These are phyloP conservation scores for Hyphopichia khmerensis DNA, from an alignment of 1,139 yeast species.

Conservation along the genomic window DNA sequence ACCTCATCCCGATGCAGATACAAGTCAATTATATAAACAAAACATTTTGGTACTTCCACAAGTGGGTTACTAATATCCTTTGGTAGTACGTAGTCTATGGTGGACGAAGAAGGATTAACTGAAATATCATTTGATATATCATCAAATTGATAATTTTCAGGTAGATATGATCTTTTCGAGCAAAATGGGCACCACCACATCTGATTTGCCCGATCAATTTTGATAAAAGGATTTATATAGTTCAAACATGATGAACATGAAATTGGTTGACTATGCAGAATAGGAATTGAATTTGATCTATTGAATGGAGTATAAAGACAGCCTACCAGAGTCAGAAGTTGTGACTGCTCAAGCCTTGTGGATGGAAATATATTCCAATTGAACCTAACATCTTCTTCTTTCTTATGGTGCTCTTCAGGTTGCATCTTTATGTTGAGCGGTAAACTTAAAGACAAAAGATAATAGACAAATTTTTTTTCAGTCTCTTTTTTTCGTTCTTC, in stretches of 20 bases:
- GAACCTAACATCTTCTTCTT: slow-evolving; percentile 33
- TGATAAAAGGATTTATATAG: slow-evolving; percentile 28
- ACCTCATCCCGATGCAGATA: slow-evolving; percentile 29
- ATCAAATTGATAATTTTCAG: slow-evolving; percentile 17
- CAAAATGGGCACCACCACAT: slow-evolving; percentile 47
- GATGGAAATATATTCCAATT: slow-evolving; percentile 57
- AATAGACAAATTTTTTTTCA: too few species aligned
- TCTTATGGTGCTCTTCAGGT: background rate
- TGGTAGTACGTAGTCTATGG: slow-evolving; percentile 30
- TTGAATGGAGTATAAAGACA: slow-evolving; percentile 35
- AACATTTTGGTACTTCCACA: slow-evolving; percentile 11
- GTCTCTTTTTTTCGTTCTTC: background rate
- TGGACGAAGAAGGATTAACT: slow-evolving; percentile 22
- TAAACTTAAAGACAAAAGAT: too few species aligned
- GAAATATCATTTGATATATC: slow-evolving; percentile 24
- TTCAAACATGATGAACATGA: slow-evolving; percentile 28
- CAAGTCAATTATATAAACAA: slow-evolving; percentile 27
- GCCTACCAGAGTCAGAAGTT: slow-evolving; percentile 36
- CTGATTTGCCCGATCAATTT: slow-evolving; percentile 27
- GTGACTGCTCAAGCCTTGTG: slow-evolving; percentile 36
- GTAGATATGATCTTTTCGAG: slow-evolving; percentile 21
- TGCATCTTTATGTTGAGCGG: background rate
- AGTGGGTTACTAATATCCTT: slow-evolving; percentile 15
- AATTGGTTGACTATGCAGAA: slow-evolving; percentile 12
- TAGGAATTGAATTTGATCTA: slow-evolving; percentile 5